Conservation (phyloP, 257 asterid species). For the Solanum ossicruentum region DNA sequence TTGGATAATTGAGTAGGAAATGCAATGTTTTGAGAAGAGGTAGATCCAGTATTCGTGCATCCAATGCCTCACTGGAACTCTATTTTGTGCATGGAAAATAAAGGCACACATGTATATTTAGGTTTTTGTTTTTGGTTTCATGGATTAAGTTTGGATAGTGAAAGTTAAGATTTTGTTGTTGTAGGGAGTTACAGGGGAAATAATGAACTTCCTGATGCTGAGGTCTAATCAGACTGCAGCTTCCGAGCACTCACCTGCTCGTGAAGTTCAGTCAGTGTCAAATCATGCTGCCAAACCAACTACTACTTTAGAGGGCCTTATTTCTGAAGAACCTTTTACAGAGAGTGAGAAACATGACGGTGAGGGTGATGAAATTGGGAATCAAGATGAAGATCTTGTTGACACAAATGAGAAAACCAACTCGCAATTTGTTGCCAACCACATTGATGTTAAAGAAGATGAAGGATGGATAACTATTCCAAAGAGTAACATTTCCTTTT, state of each 20-base stretch:
- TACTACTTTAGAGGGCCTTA: constrained; percentile 48
- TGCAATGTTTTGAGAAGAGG: not conserved
- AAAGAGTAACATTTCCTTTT: constrained; percentile 29
- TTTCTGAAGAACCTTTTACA: constrained; percentile 41
- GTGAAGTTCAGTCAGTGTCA: constrained; percentile 30
- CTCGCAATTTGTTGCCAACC: constrained; percentile 33
- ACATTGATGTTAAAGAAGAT: constrained; percentile 65
- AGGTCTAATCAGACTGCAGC: constrained; percentile 73
- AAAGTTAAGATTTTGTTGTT: not conserved
- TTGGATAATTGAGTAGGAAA: not conserved
- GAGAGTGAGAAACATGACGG: constrained; percentile 23
- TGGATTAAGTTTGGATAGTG: not conserved
- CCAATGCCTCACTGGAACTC: not conserved
- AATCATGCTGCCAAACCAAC: constrained; percentile 28
- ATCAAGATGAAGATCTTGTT: constrained; percentile 26
- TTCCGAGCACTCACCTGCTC: constrained; percentile 35
- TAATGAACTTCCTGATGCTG: constrained; percentile 84
- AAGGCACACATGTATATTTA: not conserved
- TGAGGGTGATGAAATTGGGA: constrained; percentile 29
- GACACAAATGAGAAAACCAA: constrained; percentile 26
- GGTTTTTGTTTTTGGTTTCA: not conserved
- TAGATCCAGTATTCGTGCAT: not conserved
- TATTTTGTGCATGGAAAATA: not conserved
- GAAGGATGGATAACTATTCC: constrained; percentile 76
- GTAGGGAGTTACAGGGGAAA: constrained; percentile 31